Evolutionary conservation across 208 protist species (phyloP).

Genomic region (Crithidia thermophila): DNA sequence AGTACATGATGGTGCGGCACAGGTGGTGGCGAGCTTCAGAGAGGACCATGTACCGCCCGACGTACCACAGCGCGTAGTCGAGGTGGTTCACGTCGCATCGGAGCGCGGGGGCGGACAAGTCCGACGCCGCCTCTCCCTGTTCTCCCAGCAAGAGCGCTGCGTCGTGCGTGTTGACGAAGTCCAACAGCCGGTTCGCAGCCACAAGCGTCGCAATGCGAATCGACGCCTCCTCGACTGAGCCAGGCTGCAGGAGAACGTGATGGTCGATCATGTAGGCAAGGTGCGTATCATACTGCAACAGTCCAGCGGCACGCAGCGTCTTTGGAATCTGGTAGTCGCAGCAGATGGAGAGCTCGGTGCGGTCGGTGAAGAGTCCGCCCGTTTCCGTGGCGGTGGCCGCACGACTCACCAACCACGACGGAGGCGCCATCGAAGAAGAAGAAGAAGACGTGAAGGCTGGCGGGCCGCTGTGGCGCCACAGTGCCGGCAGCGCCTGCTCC

Average conservation of each 20-base stretch:
- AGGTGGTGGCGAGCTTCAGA: slow-evolving; percentile 57
- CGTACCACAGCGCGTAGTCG: slow-evolving; percentile 82
- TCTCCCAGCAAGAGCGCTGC: not conserved
- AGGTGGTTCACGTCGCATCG: slow-evolving; percentile 33
- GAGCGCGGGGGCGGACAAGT: not conserved
- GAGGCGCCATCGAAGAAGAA: not conserved
- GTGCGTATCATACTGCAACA: slow-evolving; percentile 59
- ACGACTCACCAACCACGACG: not conserved
- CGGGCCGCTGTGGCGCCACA: slow-evolving; percentile 34
- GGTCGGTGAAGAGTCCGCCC: slow-evolving; percentile 53
- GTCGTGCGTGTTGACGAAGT: slow-evolving; percentile 29
- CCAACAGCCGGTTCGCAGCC: slow-evolving; percentile 49
- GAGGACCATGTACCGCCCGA: slow-evolving; percentile 55
- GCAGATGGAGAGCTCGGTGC: slow-evolving; percentile 65
- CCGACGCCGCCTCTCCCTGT: not conserved
- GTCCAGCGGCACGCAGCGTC: slow-evolving; percentile 59
- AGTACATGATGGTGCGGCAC: slow-evolving; percentile 74
- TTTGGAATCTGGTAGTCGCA: slow-evolving; percentile 91
- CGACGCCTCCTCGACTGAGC: slow-evolving; percentile 54
- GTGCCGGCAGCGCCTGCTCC: slow-evolving; percentile 46
- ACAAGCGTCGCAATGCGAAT: slow-evolving; percentile 73
- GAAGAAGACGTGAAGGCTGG: not conserved
- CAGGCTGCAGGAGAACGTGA: slow-evolving; percentile 47
- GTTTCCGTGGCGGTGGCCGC: not conserved
- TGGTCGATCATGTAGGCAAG: slow-evolving; percentile 51